Evolutionary conservation across 2,329 filamentous ascomycete genomes (phyloP).

Genomic region (Phaeoacremonium minimum): DNA sequence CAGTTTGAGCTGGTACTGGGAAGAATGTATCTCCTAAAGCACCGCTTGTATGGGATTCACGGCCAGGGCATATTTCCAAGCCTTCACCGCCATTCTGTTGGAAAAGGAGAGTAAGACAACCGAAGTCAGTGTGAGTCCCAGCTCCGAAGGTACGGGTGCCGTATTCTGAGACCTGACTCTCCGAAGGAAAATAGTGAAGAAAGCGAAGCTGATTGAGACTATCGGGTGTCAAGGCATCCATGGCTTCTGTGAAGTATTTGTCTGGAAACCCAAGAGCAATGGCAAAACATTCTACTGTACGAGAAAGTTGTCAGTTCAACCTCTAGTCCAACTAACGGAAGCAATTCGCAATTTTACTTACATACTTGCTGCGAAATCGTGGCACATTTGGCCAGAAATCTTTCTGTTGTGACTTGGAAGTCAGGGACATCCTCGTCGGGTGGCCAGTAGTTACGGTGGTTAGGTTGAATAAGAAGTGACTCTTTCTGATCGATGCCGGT

Average conservation of each 20-base stretch:
- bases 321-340: too few relatives aligned
- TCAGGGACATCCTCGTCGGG: background rate
- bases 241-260: background rate
- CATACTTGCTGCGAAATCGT: background rate
- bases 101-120: background rate
- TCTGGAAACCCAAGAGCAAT: background rate
- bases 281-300: background rate
- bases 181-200: background rate
- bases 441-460: background rate
- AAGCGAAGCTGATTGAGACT: background rate
- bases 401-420: background rate
- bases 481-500: background rate
- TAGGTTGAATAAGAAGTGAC: background rate
- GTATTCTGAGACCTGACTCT: background rate
- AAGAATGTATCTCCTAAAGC: background rate
- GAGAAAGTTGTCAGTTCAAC: background rate
- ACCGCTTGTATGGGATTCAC: background rate
- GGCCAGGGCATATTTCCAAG: background rate
- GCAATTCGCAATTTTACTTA: background rate
- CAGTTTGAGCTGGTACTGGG: background rate
- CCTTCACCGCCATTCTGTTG: background rate
- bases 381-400: background rate
- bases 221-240: background rate
- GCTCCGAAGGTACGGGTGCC: background rate
- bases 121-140: background rate